Base-by-base conservation (phyloP, 2,329 filamentous ascomycete species). In the Akanthomyces lecanii region DNA sequence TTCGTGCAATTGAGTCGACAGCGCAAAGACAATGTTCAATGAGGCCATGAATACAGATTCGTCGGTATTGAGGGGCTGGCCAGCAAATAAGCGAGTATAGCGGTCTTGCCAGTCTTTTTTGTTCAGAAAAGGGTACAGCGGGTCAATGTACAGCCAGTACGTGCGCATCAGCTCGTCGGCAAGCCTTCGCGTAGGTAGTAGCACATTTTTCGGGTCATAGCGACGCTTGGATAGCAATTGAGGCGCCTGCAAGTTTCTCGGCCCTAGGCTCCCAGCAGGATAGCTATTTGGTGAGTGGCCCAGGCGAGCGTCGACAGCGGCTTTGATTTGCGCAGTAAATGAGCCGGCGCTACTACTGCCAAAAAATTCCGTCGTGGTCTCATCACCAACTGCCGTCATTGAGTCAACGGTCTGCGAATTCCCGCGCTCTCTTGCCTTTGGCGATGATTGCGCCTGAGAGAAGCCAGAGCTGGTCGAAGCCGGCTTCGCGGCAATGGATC, bases 121-220 rank as follows among this genome's bases (percentile, higher is more conserved):
- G 30, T 82, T 75, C 1, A 82, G 67, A 48, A 81, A 77, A 0
- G 80, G 79, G 51, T 82, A 81, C 0, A 81, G 65, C 0, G 78
- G 77, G 36, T 81, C 77, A 1, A 81, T 77, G 44, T 76, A 77
- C 33, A 72, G 71, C 79, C 79, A 82, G 63, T 82, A 82, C 0
- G 78, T 70, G 2, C 75, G 71, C 70, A 80, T 75, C 3, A 82
- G 69, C 48, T 72, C 72, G 57, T 82, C 79, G 0, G 80, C 79
- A 40, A 76, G 77, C 42, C 76, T 74, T 1, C 79, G 73, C 0
- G 79, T 73, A 1, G 80, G 80, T 1, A 82, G 68, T 1, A 80
- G 77, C 40, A 79, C 77, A 18, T 75, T 70, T 2, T 65, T 67
- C 1, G 70, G 65, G 21, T 74, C 68, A 25, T 48, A 28, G 3